Base-by-base conservation (phyloP, 2,329 filamentous ascomycete species). In the Clonostachys byssicola region DNA sequence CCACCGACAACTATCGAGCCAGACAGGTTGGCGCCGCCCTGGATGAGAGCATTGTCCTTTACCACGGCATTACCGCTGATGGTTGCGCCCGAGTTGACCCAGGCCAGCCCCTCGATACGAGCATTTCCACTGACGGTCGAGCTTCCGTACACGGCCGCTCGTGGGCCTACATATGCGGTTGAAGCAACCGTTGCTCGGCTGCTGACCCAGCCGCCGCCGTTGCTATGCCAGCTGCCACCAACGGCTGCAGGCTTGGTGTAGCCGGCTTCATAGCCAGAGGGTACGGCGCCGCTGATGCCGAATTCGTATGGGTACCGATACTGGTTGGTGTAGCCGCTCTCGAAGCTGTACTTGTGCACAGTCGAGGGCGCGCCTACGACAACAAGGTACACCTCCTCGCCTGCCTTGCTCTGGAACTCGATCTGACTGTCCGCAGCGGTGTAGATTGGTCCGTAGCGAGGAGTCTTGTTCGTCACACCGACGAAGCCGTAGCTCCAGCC, bases 401-500 rank as follows among this genome's bases (percentile, higher is more conserved):
- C 43, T 6, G 30, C 43, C 14, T 34, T 18, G 43, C 34, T 44
- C 14, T 44, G 43, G 43, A 44, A 44, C 5, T 35, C 10, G 33
- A 44, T 36, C 34, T 44, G 43, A 12, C 5, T 16, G 16, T 44
- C 43, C 5, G 43, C 30, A 12, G 14, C 12, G 33, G 43, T 44
- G 16, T 33, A 36, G 23, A 44, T 17, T 12, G 43, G 33, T 16
- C 43, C 43, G 34, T 44, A 44, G 34, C 43, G 43, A 13, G 43
- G 43, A 34, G 34, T 36, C 33, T 36, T 44, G 17, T 20, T 42
- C 33, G 33, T 17, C 30, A 44, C 43, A 7, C 33, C 43, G 13
- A 44, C 43, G 34, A 44, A 44, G 13, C 43, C 43, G 34, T 44
- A 44, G 30, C 30, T 35, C 43, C 43, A 44, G 43, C 43, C 33